These are phyloP conservation scores for Rhodosporidiobolus odoratus DNA, from an alignment of 768 basidiomycete species.

Conservation along the genomic window DNA sequence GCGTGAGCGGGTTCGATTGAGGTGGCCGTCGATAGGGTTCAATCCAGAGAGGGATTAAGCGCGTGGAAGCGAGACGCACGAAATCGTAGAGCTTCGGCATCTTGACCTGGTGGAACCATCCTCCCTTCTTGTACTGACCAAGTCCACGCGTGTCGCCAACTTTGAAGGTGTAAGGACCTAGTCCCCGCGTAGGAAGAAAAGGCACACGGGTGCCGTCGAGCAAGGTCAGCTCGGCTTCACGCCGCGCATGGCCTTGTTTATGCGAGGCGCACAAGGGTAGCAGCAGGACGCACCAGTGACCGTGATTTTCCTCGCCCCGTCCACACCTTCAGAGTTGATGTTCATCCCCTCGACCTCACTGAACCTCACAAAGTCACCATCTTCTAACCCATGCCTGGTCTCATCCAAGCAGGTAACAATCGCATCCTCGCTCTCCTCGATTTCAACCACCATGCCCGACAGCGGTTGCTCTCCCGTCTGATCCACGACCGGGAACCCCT, in stretches of 20 bases:
- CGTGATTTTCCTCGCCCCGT: constrained; percentile 65
- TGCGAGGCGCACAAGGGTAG: background rate
- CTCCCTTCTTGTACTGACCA: constrained; percentile 73
- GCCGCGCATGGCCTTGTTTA: no score
- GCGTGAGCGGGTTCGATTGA: no score
- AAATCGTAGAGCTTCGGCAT: constrained; percentile 96
- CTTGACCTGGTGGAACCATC: constrained; percentile 96
- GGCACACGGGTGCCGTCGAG: no score
- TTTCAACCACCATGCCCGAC: constrained; percentile 88
- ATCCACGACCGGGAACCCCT: constrained; percentile 90
- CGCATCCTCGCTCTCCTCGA: constrained; percentile 86
- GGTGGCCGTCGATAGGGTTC: background rate
- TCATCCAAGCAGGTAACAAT: constrained; percentile 95
- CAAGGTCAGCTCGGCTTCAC: background rate
- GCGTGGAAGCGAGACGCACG: constrained; percentile 53
- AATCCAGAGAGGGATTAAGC: background rate
- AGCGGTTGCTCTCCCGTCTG: constrained; percentile 95
- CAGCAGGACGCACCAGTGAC: constrained; percentile 61
- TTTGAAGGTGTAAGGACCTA: constrained; percentile 86
- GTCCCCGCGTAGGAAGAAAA: background rate
- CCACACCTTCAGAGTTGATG: constrained; percentile 53
- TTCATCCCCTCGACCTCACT: constrained; percentile 91
- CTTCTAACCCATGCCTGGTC: constrained; percentile 94
- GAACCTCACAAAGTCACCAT: constrained; percentile 96
- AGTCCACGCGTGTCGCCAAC: constrained; percentile 84